Evolutionary conservation across 1,284 basidiomycete genomes (phyloP), one percentile per base, ranked within the genome.

Genomic region (Sporisorium iseilematis-ciliati): DNA sequence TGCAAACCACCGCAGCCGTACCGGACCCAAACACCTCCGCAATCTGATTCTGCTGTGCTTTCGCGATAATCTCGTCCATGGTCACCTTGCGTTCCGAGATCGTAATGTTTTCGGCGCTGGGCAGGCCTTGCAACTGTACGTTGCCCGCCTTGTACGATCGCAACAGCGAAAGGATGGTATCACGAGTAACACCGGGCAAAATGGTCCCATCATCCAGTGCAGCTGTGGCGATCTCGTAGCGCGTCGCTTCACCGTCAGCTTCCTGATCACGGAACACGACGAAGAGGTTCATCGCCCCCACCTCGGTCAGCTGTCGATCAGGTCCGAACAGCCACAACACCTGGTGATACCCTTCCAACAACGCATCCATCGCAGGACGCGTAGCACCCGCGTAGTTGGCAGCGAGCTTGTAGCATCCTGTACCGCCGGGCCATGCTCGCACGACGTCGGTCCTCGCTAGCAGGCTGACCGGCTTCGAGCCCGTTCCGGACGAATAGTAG

Each of bases 101-200:
- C 7, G 58, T 46, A 51, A 78, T 50, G 20, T 64, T 54, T n/a
- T 67, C 56, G 2, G 69, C 76, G 20, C 51, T 60, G 25, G 75
- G 75, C 16, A 80, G 57, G 11, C 78, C 78, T 20, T 75, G 57
- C 42, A 80, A 54, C 18, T 83, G 65, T 1, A 89, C 84, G 54
- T 92, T 90, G 1, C 90, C 88, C 2, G 87, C 86, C 3, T 87
- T 84, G 84, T 97, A 94, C 10, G 89, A 90, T 45, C 63, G 57
- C 7, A 72, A 56, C 54, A 98, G 90, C 10, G 89, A 83, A 46
- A 98, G 89, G 43, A 96, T 91, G 8, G 68, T 65, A 86, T 97
- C 94, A 72, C 96, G 92, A 4, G 95, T 97, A 26, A 99, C 92
- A 71, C 96, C 96, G n/a, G 96, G 95, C n/a, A 99, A 91, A 82